These are phyloP conservation scores for Alloteropsis semialata DNA, from an alignment of 176 grass and related monocot genomes.

Conservation along the genomic window DNA sequence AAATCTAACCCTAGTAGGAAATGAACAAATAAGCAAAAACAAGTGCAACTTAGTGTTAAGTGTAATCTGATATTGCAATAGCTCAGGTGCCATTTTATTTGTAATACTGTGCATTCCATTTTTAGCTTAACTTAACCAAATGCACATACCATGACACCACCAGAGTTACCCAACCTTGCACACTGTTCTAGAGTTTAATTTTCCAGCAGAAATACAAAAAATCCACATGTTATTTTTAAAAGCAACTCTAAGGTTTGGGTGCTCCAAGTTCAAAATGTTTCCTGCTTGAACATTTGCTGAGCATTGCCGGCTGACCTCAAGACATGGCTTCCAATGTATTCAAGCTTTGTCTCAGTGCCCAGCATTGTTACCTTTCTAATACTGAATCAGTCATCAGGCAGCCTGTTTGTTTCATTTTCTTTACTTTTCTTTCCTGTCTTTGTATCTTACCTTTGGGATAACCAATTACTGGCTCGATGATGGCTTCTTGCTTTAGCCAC, in stretches of 20 bases:
- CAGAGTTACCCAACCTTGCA: background rate
- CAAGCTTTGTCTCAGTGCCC: background rate
- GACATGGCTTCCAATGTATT: background rate
- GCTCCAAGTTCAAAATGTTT: conserved; percentile 3
- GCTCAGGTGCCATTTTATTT: background rate
- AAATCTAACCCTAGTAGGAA: background rate
- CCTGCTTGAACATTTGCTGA: background rate
- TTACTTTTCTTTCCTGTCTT: background rate
- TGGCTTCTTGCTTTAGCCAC: conserved; percentile 41
- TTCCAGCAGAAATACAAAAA: background rate
- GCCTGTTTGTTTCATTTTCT: background rate
- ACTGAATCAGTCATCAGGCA: background rate
- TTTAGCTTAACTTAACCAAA: background rate
- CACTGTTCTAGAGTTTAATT: background rate
- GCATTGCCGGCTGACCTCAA: background rate
- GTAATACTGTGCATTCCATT: background rate
- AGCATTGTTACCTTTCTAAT: background rate
- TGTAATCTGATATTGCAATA: background rate
- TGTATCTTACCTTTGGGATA: background rate
- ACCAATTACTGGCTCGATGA: conserved; percentile 16
- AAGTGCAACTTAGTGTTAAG: background rate
- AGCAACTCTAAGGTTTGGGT: background rate
- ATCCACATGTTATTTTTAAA: background rate
- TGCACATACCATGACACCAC: background rate
- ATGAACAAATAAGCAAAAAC: background rate